A percentile compares a stretch with the other conserved stretches of the same genome.
phyloP scores from a whole-genome alignment of 495 filamentous ascomycete species.

The Penicillium ochrochloron region DNA sequence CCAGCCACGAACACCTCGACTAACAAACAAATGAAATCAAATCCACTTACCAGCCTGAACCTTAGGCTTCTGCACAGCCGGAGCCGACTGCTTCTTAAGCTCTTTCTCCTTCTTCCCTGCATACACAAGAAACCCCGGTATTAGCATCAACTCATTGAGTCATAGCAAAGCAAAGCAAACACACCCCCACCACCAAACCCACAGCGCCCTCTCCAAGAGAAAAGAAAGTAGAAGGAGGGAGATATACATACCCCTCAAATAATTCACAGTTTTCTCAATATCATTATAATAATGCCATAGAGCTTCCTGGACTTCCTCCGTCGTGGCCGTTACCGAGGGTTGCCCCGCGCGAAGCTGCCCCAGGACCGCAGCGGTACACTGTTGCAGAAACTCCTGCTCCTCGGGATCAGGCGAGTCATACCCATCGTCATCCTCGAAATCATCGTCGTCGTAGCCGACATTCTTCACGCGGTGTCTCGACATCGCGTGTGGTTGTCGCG shows the following conservation, averaged over 20 bases:
- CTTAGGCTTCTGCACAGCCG: constrained; percentile 45
- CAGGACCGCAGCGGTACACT: constrained; percentile 46
- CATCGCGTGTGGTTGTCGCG: constrained; percentile 34
- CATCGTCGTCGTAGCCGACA: constrained; percentile 51
- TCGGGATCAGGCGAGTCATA: constrained; percentile 51
- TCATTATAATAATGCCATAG: constrained; percentile 98
- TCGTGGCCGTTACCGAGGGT: constrained; percentile 46
- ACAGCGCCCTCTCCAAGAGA: background rate
- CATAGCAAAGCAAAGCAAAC: background rate
- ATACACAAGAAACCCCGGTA: background rate
- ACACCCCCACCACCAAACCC: constrained; percentile 1
- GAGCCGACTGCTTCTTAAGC: constrained; percentile 42
- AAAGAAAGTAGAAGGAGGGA: background rate
- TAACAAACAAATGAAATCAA: constrained; percentile 21
- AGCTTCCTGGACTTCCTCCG: constrained; percentile 78
- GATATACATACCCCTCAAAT: constrained; percentile 66
- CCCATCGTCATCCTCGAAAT: constrained; percentile 46
- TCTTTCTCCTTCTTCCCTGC: constrained; percentile 52
- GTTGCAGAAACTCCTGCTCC: constrained; percentile 47
- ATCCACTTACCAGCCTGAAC: constrained; percentile 54
- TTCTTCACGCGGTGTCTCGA: constrained; percentile 54
- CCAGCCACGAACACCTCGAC: constrained; percentile 37
- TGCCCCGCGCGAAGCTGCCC: constrained; percentile 44
- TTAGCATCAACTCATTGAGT: constrained; percentile 14
- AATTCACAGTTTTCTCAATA: constrained; percentile 78